Evolutionary conservation across 169 alveolate species (phyloP).

Genomic region (Plasmodium gonderi): DNA sequence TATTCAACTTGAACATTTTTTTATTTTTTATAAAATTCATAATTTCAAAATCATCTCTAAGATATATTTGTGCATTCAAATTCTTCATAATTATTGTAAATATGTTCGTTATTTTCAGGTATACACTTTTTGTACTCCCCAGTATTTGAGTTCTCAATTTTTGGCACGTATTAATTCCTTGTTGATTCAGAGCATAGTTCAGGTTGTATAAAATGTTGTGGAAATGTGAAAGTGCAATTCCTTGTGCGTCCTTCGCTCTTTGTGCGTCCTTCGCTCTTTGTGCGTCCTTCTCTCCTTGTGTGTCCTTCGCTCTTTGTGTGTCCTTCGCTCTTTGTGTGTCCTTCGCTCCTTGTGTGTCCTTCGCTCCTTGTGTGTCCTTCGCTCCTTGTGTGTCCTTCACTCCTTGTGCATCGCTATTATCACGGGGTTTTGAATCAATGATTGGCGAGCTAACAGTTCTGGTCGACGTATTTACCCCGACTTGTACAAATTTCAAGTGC

Average conservation of each 20-base stretch:
- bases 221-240: neutral
- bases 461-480: neutral
- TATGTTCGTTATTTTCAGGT: slow-evolving; percentile 10
- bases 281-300: no score
- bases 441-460: no score
- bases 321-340: no score
- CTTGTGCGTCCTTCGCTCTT: neutral
- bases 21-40: slow-evolving; percentile 6
- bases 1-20: neutral
- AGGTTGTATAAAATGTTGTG: slow-evolving; percentile 43
- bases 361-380: no score
- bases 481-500: neutral
- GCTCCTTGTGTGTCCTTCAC: no score
- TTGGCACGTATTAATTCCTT: slow-evolving; percentile 33
- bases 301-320: no score
- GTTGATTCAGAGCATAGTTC: slow-evolving; percentile 23
- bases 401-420: no score
- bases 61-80: neutral
- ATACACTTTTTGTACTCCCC: slow-evolving; percentile 21
- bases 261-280: neutral
- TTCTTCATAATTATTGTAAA: slow-evolving; percentile 36
- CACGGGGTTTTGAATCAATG: no score
- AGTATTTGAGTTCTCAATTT: slow-evolving; percentile 26
- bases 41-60: neutral
- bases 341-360: no score